phyloP scores from a whole-genome alignment of 2,329 filamentous ascomycete genomes.

The Diaporthe caulivora region DNA sequence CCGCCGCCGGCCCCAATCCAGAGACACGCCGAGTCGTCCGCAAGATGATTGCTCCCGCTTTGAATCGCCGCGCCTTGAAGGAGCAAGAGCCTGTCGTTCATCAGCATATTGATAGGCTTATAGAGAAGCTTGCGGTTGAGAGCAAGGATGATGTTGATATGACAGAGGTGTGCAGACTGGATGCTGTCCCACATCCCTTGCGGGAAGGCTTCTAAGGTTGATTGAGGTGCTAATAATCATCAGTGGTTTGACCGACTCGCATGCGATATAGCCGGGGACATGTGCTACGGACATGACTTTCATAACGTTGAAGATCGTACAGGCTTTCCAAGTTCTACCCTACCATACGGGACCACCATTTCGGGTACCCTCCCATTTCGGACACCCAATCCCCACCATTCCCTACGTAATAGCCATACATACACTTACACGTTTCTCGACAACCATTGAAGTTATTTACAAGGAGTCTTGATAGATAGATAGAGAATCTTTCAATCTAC shows the following conservation, averaged over 20 bases:
- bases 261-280: slow-evolving; percentile 10
- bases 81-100: neutral
- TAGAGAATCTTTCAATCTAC: too few species aligned
- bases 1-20: neutral
- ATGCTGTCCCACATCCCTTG: neutral
- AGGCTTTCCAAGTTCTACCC: neutral
- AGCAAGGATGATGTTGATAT: neutral
- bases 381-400: too few species aligned
- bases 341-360: too few species aligned
- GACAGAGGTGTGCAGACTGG: neutral
- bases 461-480: too few species aligned
- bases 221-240: neutral
- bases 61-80: neutral
- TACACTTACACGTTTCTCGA: too few species aligned
- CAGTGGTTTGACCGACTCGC: slow-evolving; percentile 5
- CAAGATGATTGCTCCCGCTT: neutral
- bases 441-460: too few species aligned
- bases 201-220: neutral
- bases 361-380: too few species aligned
- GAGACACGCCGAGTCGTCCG: slow-evolving; percentile 2
- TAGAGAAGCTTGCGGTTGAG: neutral
- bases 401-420: too few species aligned
- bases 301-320: neutral
- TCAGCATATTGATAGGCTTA: neutral
- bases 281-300: slow-evolving; percentile 3